Conservation (phyloP, 305 asterid species). For the Fraxinus albicans region DNA sequence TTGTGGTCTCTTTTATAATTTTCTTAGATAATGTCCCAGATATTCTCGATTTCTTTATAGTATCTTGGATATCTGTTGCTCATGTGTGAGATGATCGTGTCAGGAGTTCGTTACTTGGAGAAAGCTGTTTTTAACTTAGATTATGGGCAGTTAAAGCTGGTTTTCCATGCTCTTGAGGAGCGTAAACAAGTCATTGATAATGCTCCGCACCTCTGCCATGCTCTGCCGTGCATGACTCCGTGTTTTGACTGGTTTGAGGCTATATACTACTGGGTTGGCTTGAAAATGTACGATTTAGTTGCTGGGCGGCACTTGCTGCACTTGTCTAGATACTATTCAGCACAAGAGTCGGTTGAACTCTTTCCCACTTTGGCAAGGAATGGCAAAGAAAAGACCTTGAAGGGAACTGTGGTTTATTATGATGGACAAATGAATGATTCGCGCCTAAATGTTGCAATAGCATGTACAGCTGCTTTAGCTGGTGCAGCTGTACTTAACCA, state of each 20-base stretch:
- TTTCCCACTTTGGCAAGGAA: conserved; percentile 87
- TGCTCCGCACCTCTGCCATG: conserved; percentile 93
- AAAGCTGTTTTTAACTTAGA: conserved; percentile 93
- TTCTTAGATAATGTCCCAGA: neutral
- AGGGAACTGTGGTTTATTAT: conserved; percentile 96
- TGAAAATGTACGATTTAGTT: conserved; percentile 94
- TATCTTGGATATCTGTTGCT: conserved; percentile 17
- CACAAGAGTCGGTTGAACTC: conserved; percentile 80
- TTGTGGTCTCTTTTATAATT: neutral
- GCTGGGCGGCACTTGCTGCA: conserved; percentile 85
- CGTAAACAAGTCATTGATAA: conserved; percentile 90
- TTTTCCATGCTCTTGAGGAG: conserved; percentile 92
- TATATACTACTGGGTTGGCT: conserved; percentile 88
- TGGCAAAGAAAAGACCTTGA: conserved; percentile 72
- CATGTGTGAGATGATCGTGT: conserved; percentile 21
- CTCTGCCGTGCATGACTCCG: conserved; percentile 98
- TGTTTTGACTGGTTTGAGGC: conserved; percentile 94
- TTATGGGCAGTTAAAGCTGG: conserved; percentile 87
- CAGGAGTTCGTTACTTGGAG: conserved; percentile 99
- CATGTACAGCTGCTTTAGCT: conserved; percentile 91
- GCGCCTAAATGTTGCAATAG: conserved; percentile 81
- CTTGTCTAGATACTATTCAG: conserved; percentile 88
- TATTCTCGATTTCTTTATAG: neutral
- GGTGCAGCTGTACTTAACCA: conserved; percentile 94
- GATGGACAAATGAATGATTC: conserved; percentile 99